These are phyloP conservation scores for Phytophthora sp. DNA, from an alignment of 352 stramenopile species.

Conservation along the genomic window DNA sequence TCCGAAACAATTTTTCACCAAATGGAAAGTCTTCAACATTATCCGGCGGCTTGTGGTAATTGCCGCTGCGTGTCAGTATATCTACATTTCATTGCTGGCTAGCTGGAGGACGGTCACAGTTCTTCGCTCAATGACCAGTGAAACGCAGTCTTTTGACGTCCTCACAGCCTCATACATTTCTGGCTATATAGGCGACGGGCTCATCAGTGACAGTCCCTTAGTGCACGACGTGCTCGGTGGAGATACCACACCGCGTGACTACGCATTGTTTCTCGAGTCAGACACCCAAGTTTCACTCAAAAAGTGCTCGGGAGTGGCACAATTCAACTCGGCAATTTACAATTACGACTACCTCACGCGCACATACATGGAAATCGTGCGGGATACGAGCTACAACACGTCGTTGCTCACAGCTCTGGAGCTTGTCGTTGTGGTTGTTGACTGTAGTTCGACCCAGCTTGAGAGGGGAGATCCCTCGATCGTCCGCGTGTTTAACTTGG, in stretches of 20 bases:
- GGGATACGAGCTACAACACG: slow-evolving; percentile 44
- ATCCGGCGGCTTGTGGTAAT: slow-evolving; percentile 32
- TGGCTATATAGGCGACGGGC: slow-evolving; percentile 35
- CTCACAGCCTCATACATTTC: slow-evolving; percentile 22
- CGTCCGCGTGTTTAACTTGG: slow-evolving; percentile 35
- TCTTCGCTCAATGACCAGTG: slow-evolving; percentile 25
- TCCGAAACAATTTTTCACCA: too few relatives aligned
- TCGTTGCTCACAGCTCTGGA: slow-evolving; percentile 36
- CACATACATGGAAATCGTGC: slow-evolving; percentile 35
- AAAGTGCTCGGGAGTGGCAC: slow-evolving; percentile 15
- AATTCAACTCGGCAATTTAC: slow-evolving; percentile 32
- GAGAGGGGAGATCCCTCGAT: slow-evolving; percentile 3
- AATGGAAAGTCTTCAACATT: slow-evolving; percentile 25
- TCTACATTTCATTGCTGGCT: slow-evolving; percentile 32
- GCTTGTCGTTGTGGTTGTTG: slow-evolving; percentile 45
- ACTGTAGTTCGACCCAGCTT: slow-evolving; percentile 41
- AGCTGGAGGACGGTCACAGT: slow-evolving; percentile 24
- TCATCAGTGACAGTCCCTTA: slow-evolving; percentile 29
- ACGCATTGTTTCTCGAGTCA: slow-evolving; percentile 21
- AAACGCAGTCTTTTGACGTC: slow-evolving; percentile 17
- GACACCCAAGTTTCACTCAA: slow-evolving; percentile 3
- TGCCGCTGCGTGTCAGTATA: slow-evolving; percentile 36
- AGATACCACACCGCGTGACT: slow-evolving; percentile 37
- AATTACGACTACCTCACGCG: slow-evolving; percentile 36
- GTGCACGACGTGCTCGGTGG: slow-evolving; percentile 21